phyloP scores from a whole-genome alignment of 1,284 basidiomycete species.

The Puccinia coronata region DNA sequence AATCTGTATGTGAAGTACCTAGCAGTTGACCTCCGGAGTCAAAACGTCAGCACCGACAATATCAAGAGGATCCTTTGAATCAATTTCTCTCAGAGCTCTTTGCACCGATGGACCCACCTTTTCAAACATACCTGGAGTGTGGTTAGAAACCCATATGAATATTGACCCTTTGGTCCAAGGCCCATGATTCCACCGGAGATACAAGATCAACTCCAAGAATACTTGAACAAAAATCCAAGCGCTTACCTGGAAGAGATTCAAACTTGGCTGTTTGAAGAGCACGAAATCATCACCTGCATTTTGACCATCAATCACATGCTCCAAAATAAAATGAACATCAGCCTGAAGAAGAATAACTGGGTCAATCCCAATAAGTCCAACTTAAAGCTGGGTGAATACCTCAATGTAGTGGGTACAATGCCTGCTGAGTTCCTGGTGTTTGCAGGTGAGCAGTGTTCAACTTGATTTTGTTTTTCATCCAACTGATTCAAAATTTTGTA shows the following conservation, averaged over 20 bases:
- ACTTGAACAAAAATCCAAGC: background rate
- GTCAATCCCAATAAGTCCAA: background rate
- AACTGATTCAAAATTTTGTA: background rate
- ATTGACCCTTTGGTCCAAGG: background rate
- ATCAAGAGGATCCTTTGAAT: background rate
- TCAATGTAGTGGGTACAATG: background rate
- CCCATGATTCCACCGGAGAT: background rate
- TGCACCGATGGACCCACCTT: background rate
- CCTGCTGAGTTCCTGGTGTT: slow-evolving; percentile 12
- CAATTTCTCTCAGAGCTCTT: background rate
- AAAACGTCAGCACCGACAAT: background rate
- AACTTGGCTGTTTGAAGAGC: background rate
- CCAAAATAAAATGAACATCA: background rate
- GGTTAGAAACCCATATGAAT: background rate
- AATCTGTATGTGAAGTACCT: background rate
- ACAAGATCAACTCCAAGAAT: background rate
- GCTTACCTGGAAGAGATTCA: background rate
- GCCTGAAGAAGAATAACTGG: background rate
- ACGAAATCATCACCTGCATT: too few relatives aligned
- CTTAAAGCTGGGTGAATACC: background rate
- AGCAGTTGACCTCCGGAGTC: background rate
- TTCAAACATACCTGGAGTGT: background rate
- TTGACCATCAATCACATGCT: background rate
- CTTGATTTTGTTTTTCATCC: background rate
- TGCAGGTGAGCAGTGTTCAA: background rate